phyloP scores from a whole-genome alignment of 768 basidiomycete species.

The Coprinopsis marcescibilis region DNA sequence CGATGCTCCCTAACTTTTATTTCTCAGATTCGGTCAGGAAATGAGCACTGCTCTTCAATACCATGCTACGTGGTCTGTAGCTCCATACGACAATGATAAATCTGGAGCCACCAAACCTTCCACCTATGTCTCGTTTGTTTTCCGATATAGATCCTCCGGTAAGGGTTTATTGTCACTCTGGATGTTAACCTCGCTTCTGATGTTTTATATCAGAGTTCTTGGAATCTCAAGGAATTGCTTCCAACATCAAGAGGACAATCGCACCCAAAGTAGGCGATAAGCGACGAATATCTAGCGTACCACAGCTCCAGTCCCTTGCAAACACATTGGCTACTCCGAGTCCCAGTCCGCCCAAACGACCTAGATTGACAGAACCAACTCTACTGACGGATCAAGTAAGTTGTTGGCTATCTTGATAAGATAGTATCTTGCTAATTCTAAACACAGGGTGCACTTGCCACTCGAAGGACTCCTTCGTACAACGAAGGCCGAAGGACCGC shows the following conservation, averaged over 20 bases:
- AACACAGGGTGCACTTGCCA: background rate
- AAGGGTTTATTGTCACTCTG: constrained; percentile 10
- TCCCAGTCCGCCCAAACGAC: constrained; percentile 11
- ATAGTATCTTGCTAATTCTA: no score
- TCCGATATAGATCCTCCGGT: constrained; percentile 59
- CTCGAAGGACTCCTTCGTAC: background rate
- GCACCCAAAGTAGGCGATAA: constrained; percentile 16
- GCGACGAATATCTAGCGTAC: constrained; percentile 37
- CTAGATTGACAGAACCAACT: constrained; percentile 3
- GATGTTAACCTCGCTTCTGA: background rate
- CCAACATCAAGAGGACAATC: constrained; percentile 21
- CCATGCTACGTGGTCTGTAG: constrained; percentile 49
- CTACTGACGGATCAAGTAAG: constrained; percentile 2
- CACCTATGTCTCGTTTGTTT: constrained; percentile 63
- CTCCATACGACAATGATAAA: constrained; percentile 35
- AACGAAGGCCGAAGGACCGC: background rate
- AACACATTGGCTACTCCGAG: constrained; percentile 14
- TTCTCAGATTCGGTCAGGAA: constrained; percentile 44
- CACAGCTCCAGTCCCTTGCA: constrained; percentile 18
- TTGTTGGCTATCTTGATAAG: no score
- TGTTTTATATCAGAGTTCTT: constrained; percentile 37
- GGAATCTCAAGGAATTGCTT: constrained; percentile 45
- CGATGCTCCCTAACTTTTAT: background rate
- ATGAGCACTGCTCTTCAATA: constrained; percentile 32
- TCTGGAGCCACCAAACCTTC: constrained; percentile 27